A percentile compares a stretch with the other conserved stretches of the same genome.
Evolutionary conservation across 75 land plant species (phyloP).

Genomic region (Pinus tabuliformis): DNA sequence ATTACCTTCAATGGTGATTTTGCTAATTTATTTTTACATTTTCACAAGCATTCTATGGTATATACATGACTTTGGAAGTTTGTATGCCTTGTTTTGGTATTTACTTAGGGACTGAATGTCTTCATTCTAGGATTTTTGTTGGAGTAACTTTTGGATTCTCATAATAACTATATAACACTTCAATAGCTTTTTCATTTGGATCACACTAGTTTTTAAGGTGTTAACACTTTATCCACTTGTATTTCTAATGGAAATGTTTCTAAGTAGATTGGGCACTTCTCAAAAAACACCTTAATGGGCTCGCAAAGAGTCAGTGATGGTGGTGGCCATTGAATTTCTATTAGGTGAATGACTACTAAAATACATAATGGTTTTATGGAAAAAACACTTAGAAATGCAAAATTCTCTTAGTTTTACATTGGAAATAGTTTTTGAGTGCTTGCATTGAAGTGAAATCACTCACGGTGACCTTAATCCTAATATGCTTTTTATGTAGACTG

Average conservation of each 20-base stretch:
- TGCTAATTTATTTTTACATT: no score
- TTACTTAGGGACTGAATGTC: no score
- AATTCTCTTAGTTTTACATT: slow-evolving; percentile 21
- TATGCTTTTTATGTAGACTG: slow-evolving; percentile 15
- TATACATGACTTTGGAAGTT: no score
- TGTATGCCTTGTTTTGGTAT: no score
- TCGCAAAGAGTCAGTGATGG: slow-evolving; percentile 23
- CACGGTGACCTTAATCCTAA: slow-evolving; percentile 33
- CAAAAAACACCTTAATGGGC: slow-evolving; percentile 27
- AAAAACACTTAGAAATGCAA: slow-evolving; percentile 16
- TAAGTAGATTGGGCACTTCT: neutral
- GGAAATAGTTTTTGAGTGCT: slow-evolving; percentile 31
- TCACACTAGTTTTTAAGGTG: no score
- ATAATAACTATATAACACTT: no score
- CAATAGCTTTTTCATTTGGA: no score
- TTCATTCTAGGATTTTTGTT: no score
- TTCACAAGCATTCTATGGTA: no score
- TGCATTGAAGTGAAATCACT: slow-evolving; percentile 28
- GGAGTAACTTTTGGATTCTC: no score
- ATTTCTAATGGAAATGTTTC: neutral
- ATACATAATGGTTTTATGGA: slow-evolving; percentile 15
- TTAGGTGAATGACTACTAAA: slow-evolving; percentile 21
- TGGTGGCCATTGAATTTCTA: slow-evolving; percentile 24
- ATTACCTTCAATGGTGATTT: no score
- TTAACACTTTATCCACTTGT: neutral